Conservation (phyloP, 106 monocot genomes). For the Agapanthus africanus region DNA sequence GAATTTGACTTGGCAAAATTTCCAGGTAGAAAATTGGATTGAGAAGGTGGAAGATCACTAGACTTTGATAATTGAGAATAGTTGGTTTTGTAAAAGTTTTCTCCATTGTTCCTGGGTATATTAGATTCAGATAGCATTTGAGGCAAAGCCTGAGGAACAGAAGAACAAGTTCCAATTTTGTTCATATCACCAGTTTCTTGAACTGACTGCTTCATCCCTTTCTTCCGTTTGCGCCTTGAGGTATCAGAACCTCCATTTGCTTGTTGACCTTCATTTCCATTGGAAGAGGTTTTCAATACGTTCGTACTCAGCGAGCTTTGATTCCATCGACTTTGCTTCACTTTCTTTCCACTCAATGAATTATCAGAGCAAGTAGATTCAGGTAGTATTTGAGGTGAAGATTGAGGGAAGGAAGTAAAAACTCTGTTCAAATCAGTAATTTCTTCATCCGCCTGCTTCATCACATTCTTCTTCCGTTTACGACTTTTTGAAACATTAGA, state of each 20-base stretch:
- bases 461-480: too few species aligned
- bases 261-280: too few species aligned
- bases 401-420: neutral
- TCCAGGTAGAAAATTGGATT: slow-evolving; percentile 1
- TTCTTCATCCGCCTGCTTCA: too few species aligned
- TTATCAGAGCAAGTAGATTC: neutral
- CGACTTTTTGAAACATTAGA: too few species aligned
- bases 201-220: neutral
- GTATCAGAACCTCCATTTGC: slow-evolving; percentile 10
- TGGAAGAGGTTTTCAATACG: too few species aligned
- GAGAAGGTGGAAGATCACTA: too few species aligned
- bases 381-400: neutral
- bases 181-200: neutral
- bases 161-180: neutral
- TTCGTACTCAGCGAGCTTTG: too few species aligned
- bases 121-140: neutral
- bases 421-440: too few species aligned
- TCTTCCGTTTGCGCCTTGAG: neutral
- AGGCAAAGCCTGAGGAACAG: neutral
- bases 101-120: neutral
- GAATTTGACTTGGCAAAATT: slow-evolving; percentile 3
- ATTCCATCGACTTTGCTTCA: too few species aligned
- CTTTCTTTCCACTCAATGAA: neutral
- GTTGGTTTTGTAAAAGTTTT: neutral
- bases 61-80: too few species aligned